A percentile compares a stretch with the other conserved stretches of the same genome.
phyloP scores from a whole-genome alignment of 2,329 filamentous ascomycete genomes.

The Fusarium bactridioides region DNA sequence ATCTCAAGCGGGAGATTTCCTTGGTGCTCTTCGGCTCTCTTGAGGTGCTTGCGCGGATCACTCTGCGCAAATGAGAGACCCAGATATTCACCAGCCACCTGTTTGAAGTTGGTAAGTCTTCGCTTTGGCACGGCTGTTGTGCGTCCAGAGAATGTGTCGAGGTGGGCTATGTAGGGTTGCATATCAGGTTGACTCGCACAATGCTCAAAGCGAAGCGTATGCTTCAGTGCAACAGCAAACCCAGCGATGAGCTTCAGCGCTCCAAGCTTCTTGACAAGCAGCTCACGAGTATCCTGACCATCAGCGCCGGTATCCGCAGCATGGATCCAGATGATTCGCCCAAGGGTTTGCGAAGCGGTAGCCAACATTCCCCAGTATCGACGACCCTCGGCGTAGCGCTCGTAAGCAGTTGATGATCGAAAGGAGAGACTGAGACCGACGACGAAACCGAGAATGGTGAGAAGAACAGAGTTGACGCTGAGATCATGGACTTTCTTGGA shows the following conservation, averaged over 20 bases:
- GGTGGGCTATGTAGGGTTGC: slow-evolving; percentile 70
- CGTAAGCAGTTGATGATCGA: slow-evolving; percentile 78
- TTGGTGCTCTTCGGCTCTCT: slow-evolving; percentile 74
- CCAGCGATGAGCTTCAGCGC: slow-evolving; percentile 80
- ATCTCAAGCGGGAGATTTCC: slow-evolving; percentile 86
- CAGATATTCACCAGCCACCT: slow-evolving; percentile 74
- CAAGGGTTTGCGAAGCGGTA: slow-evolving; percentile 71
- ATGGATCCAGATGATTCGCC: slow-evolving; percentile 85
- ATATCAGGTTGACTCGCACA: slow-evolving; percentile 80
- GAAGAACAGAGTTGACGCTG: slow-evolving; percentile 55
- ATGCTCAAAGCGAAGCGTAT: slow-evolving; percentile 84
- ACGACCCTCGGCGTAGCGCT: slow-evolving; percentile 72
- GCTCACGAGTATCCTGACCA: slow-evolving; percentile 63
- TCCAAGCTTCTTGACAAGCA: slow-evolving; percentile 74
- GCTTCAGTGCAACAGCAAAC: slow-evolving; percentile 79
- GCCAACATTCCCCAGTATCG: slow-evolving; percentile 69
- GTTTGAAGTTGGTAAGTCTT: slow-evolving; percentile 57
- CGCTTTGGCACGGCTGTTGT: slow-evolving; percentile 53
- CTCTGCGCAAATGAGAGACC: slow-evolving; percentile 78
- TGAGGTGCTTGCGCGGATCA: slow-evolving; percentile 80
- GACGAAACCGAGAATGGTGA: slow-evolving; percentile 83
- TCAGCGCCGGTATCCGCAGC: slow-evolving; percentile 63
- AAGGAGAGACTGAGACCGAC: slow-evolving; percentile 80
- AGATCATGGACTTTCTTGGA: slow-evolving; percentile 54
- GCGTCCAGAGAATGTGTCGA: slow-evolving; percentile 74